Base-by-base conservation (phyloP, 2,329 filamentous ascomycete species). In the Beauveria rudraprayagi region DNA sequence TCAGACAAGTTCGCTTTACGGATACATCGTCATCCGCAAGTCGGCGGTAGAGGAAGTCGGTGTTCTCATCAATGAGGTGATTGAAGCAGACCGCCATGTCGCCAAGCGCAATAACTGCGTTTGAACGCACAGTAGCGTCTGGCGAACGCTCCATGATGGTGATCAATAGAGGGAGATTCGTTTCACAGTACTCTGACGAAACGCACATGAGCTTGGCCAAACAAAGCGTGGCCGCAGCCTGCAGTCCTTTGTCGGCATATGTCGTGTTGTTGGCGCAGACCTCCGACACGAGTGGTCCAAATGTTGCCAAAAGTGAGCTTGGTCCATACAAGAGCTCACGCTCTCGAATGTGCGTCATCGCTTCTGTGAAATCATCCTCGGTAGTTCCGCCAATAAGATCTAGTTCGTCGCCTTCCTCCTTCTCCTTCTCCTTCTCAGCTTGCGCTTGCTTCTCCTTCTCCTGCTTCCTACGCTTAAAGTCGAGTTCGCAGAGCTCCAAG, bases 31-130 rank as follows among this genome's bases (percentile, higher is more conserved):
- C 79, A 70, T 99, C 95, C 17, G 94, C 95, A 8, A 99, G 83
- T 19, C 95, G 87, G 22, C 94, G 88, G 75, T 99, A 99, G 47
- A 99, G 76, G 78, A 97, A 99, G 72, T 99, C 94, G 0, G 94
- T 99, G 74, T 99, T 97, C 76, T 99, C 95, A 70, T 99, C 95
- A 67, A 99, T 97, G 55, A 99, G 84, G 70, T 99, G 94, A 71
- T 99, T 99, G 82, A 99, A 99, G 82, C 92, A 97, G 24, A 99
- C 94, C 0, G 95, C 95, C 94, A 99, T 99, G 71, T 99, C 94
- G 44, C 94, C 94, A 0, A 99, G 85, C 0, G 94, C 93, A 67
- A 99, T 96, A 19, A 99, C 95, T 10, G 95, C 91, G 71, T 99
- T 99, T 68, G 91, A 96, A 56, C 94, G 88, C 44, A 96, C 93